These are phyloP conservation scores for Boletus speciosus DNA, from an alignment of 768 basidiomycete genomes.

Conservation along the genomic window DNA sequence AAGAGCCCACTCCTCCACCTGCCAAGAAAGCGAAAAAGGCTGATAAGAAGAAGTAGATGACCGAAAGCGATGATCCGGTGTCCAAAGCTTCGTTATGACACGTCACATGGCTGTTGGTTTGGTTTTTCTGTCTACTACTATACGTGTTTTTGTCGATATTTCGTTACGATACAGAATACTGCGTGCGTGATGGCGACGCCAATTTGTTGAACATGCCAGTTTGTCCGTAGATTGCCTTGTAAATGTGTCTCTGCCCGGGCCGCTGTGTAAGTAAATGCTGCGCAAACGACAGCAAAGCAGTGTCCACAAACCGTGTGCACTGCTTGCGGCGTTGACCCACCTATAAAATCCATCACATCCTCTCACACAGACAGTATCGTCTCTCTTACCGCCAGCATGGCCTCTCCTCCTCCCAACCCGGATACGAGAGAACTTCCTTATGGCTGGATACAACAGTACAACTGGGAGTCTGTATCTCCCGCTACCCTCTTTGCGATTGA, in stretches of 20 bases:
- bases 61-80: slow-evolving; percentile 3
- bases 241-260: slow-evolving; percentile 12
- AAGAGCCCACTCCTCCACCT: slow-evolving; percentile 28
- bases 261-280: slow-evolving; percentile 14
- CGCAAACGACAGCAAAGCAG: slow-evolving; percentile 32
- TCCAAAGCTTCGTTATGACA: slow-evolving; percentile 7
- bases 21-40: slow-evolving; percentile 30
- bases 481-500: slow-evolving; percentile 13
- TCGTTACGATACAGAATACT: slow-evolving; percentile 19
- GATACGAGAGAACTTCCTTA: slow-evolving; percentile 59
- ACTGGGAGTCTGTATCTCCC: slow-evolving; percentile 51
- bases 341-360: slow-evolving; percentile 23
- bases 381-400: slow-evolving; percentile 32
- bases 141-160: slow-evolving; percentile 29
- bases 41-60: slow-evolving; percentile 24
- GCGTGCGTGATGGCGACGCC: not conserved
- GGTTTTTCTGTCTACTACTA: slow-evolving; percentile 14
- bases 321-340: slow-evolving; percentile 6
- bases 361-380: slow-evolving; percentile 21
- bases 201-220: not conserved
- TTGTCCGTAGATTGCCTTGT: not conserved
- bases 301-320: slow-evolving; percentile 26
- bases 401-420: slow-evolving; percentile 46
- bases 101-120: slow-evolving; percentile 1
- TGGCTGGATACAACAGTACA: slow-evolving; percentile 70